phyloP scores from a whole-genome alignment of 2,329 filamentous ascomycete species.

The Ophiocordyceps robertsii region DNA sequence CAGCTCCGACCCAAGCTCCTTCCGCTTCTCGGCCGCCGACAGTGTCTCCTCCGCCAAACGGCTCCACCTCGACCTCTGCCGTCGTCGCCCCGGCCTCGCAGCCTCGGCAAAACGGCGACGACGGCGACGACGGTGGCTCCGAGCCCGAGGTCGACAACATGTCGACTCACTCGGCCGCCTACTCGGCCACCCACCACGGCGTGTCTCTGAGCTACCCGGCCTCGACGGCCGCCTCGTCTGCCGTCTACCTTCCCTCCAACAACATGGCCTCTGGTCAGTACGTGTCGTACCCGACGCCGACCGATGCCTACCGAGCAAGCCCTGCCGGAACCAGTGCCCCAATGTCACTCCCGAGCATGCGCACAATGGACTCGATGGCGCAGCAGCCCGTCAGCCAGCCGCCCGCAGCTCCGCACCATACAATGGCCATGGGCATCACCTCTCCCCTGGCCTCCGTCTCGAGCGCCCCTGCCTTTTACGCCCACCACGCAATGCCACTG shows the following conservation, averaged over 20 bases:
- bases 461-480: slow-evolving; percentile 28
- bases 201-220: slow-evolving; percentile 14
- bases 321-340: slow-evolving; percentile 13
- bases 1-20: background rate
- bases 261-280: slow-evolving; percentile 14
- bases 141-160: slow-evolving; percentile 16
- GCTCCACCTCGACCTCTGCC: slow-evolving; percentile 1
- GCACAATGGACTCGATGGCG: slow-evolving; percentile 22
- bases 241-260: slow-evolving; percentile 10
- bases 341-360: slow-evolving; percentile 26
- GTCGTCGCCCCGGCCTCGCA: slow-evolving; percentile 5
- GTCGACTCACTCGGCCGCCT: slow-evolving; percentile 15
- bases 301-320: slow-evolving; percentile 16
- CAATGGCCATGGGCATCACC: slow-evolving; percentile 22
- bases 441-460: slow-evolving; percentile 14
- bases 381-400: slow-evolving; percentile 11
- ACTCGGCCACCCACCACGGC: slow-evolving; percentile 9
- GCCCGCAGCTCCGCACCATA: slow-evolving; percentile 15
- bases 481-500: slow-evolving; percentile 21
- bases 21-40: no score
- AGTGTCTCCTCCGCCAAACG: background rate
- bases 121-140: background rate
- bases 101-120: slow-evolving; percentile 18
- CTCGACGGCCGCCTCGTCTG: slow-evolving; percentile 4
- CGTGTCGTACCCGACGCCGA: slow-evolving; percentile 15